phyloP scores from a whole-genome alignment of 1,284 basidiomycete genomes.

The Sparassis latifolia region DNA sequence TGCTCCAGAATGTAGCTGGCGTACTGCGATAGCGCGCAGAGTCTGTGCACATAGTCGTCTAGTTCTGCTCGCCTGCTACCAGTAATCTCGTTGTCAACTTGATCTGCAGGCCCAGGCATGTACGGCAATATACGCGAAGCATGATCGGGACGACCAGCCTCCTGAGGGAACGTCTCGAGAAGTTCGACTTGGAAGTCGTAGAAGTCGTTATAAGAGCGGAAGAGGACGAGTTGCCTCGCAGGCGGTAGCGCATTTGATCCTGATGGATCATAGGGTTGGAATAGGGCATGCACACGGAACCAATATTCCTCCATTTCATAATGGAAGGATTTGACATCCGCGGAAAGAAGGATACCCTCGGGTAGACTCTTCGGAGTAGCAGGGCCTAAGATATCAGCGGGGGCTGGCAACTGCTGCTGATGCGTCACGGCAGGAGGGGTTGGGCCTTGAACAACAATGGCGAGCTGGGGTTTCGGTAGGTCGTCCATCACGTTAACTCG shows the following conservation, averaged over 20 bases:
- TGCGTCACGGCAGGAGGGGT: conserved; percentile 22
- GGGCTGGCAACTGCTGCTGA: conserved; percentile 17
- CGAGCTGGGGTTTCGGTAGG: conserved; percentile 12
- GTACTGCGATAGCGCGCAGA: conserved; percentile 63
- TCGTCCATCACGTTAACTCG: conserved; percentile 5
- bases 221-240: conserved; percentile 82
- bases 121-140: conserved; percentile 80
- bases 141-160: conserved; percentile 73
- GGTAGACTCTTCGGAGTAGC: conserved; percentile 44
- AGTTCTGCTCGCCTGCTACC: conserved; percentile 79
- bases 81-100: conserved; percentile 85
- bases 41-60: conserved; percentile 80
- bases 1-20: conserved; percentile 81
- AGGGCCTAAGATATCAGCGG: conserved; percentile 12
- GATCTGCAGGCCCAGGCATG: conserved; percentile 89
- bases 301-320: conserved; percentile 95
- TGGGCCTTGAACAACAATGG: conserved; percentile 21
- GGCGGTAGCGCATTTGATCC: conserved; percentile 49
- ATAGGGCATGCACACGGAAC: conserved; percentile 91
- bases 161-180: conserved; percentile 80
- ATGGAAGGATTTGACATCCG: conserved; percentile 95
- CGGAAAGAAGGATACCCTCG: conserved; percentile 79
- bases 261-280: conserved; percentile 68
- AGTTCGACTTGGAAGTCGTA: conserved; percentile 95
- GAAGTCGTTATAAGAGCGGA: conserved; percentile 97